Percentiles rank a stretch among this genome's conserved stretches.
Evolutionary conservation across 179 eudicot species (phyloP).

Genomic region (Dionaea muscipula): DNA sequence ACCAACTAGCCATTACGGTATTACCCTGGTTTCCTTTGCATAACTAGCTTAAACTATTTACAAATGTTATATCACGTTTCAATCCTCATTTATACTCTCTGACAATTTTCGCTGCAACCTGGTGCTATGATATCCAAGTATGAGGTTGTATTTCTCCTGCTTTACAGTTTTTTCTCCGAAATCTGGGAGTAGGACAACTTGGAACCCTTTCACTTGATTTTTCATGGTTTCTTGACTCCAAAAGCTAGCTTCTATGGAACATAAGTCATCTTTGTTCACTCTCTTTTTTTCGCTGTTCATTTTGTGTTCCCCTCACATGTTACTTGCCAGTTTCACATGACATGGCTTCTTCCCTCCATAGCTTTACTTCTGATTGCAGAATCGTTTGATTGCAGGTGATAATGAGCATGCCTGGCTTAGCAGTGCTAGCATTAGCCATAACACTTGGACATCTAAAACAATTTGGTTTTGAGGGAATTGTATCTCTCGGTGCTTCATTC

Average conservation of each 20-base stretch:
- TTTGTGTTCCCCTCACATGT: background rate
- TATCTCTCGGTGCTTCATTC: slow-evolving; percentile 71
- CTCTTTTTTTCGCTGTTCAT: background rate
- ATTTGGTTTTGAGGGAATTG: slow-evolving; percentile 76
- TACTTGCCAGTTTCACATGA: background rate
- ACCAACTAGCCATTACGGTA: slow-evolving; percentile 41
- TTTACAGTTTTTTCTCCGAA: too few relatives aligned
- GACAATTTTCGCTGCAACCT: too few relatives aligned
- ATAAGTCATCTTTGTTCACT: background rate
- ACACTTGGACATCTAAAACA: slow-evolving; percentile 63
- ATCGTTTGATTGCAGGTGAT: slow-evolving; percentile 36
- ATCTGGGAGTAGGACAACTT: too few relatives aligned
- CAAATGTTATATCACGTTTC: too few relatives aligned
- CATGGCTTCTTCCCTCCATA: background rate
- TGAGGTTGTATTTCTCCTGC: too few relatives aligned
- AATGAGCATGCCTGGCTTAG: slow-evolving; percentile 65
- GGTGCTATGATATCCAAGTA: too few relatives aligned
- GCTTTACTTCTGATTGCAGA: background rate
- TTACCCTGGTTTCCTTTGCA: background rate
- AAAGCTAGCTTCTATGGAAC: too few relatives aligned
- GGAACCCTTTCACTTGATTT: too few relatives aligned
- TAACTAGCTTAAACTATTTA: too few relatives aligned
- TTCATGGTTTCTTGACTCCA: too few relatives aligned
- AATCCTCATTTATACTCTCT: too few relatives aligned
- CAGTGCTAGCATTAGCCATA: slow-evolving; percentile 68